These are phyloP conservation scores for Thielaviopsis musarum DNA, from an alignment of 2,329 filamentous ascomycete species.

Conservation along the genomic window DNA sequence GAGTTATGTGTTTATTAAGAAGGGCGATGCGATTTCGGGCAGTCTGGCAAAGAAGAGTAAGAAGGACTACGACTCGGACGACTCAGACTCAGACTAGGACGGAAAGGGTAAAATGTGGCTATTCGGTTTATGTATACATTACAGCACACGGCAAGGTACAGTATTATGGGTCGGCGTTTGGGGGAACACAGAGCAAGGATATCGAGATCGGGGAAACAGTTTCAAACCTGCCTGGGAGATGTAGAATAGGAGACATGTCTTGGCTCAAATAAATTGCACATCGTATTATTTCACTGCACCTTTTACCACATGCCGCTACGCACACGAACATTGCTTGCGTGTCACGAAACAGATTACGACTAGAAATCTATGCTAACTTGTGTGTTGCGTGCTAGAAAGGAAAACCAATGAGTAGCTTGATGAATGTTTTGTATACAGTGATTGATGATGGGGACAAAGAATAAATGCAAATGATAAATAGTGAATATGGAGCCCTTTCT, in stretches of 20 bases:
- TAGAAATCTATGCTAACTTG: too few species aligned
- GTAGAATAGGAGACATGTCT: not conserved
- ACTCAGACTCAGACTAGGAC: conserved; percentile 14
- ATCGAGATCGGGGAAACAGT: not conserved
- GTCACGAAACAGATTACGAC: not conserved
- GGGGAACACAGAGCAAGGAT: not conserved
- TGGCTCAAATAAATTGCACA: not conserved
- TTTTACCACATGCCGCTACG: too few species aligned
- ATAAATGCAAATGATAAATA: too few species aligned
- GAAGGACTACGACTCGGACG: conserved; percentile 20
- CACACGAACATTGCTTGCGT: not conserved
- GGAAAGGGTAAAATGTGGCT: not conserved
- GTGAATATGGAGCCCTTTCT: not conserved
- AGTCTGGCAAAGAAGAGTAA: conserved; percentile 18
- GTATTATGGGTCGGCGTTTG: not conserved
- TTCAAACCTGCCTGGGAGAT: not conserved
- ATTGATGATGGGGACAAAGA: too few species aligned
- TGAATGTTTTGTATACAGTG: too few species aligned
- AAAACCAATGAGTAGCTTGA: too few species aligned
- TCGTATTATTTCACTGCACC: too few species aligned
- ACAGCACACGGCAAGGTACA: not conserved
- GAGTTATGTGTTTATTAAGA: conserved; percentile 46
- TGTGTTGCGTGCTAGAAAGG: too few species aligned
- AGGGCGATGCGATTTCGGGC: conserved; percentile 28
- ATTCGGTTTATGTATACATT: too few species aligned